Evolutionary conservation across 306 rosid species (phyloP), one percentile per base, ranked within the genome.

Genomic region (Trifolium fragiferum): DNA sequence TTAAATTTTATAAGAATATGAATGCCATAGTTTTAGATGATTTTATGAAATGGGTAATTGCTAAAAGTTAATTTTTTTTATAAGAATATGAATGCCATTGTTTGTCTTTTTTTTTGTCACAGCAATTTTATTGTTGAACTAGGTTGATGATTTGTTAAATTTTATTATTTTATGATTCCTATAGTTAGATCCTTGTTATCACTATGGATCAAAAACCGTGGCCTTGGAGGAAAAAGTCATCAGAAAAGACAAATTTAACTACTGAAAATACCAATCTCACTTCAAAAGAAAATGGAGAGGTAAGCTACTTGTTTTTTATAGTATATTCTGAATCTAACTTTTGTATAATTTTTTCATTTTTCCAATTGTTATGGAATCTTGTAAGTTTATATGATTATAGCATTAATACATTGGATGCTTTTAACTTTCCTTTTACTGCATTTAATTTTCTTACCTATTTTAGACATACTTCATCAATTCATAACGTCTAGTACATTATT

Each of bases 141-240:
- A 16, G 55, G 40, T 68, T 41, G n/a, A n/a, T 60, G 51, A 68
- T 41, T 41, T 66, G 20, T 43, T 41, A 12, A 10, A 10, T 3
- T 44, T 23, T 35, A 53, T 70, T n/a, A n/a, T 68, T 49, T 70
- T 65, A 4, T 53, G 73, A 41, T 20, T 54, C 2, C 20, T 64
- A 55, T 55, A 21, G 63, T 30, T 60, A 60, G 21, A 14, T 60
- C 2, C 12, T 7, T 30, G 1, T 57, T 11, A 27, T 7, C 8
- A 72, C 68, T 67, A 92, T 92, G 98, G 98, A 92, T 80, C 84
- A 81, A 40, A 90, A 89, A 80, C 5, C 91, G 7, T 92, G 98
- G 96, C 88, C 74, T 68, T 88, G 98, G 98, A 92, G 76, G 84
- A 92, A 90, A 84, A 92, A 87, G 69, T 86, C 96, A 50, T 77